Percentiles rank a stretch among this genome's conserved stretches.
These are phyloP conservation scores for Sporobolomyces roseus DNA, from an alignment of 768 basidiomycete genomes.

Conservation along the genomic window DNA sequence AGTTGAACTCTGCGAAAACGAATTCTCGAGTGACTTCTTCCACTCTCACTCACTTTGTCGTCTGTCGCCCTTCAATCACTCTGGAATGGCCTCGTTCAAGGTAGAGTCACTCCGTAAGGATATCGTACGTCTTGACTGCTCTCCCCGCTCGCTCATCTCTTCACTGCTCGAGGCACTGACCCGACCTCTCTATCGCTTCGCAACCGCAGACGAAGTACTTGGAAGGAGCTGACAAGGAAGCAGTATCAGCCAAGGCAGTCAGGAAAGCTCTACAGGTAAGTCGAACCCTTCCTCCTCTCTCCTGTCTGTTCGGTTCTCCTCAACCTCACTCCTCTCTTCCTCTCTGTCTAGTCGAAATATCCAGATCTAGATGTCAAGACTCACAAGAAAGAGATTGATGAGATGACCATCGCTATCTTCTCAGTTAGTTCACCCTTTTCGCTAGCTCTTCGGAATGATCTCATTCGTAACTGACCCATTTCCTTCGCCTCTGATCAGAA, in stretches of 20 bases:
- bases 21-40: no score
- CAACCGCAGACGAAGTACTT: neutral
- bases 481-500: neutral
- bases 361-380: constrained; percentile 17
- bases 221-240: neutral
- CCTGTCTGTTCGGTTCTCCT: neutral
- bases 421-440: neutral
- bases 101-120: constrained; percentile 1
- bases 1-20: no score
- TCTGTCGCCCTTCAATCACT: neutral
- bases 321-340: no score
- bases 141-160: neutral
- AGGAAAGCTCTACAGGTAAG: constrained; percentile 23
- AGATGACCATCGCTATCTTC: constrained; percentile 17
- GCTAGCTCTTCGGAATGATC: no score
- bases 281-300: neutral
- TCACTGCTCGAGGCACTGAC: no score
- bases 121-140: constrained; percentile 8
- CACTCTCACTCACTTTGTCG: neutral
- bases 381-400: constrained; percentile 32
- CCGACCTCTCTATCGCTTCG: neutral
- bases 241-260: constrained; percentile 18
- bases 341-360: constrained; percentile 27
- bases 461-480: neutral
- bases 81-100: constrained; percentile 11